These are phyloP conservation scores for Isatis lusitanica DNA, from an alignment of 441 rosid genomes.

Conservation along the genomic window DNA sequence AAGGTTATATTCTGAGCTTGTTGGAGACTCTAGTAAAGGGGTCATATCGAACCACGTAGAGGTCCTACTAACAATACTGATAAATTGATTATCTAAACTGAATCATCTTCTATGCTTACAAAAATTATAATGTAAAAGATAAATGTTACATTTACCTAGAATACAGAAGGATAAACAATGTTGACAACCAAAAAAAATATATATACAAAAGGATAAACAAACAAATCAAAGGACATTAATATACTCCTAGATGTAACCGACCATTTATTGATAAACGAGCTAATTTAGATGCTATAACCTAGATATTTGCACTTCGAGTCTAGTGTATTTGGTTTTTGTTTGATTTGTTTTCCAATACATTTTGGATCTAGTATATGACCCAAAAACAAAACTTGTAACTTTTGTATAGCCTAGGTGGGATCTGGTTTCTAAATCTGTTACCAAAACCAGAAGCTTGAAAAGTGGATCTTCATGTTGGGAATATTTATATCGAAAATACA, in stretches of 20 bases:
- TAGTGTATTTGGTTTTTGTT: not conserved
- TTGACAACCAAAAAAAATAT: not conserved
- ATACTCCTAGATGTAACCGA: not conserved
- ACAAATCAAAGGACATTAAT: not conserved
- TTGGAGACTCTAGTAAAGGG: too few relatives aligned
- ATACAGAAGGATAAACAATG: not conserved
- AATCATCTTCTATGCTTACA: too few relatives aligned
- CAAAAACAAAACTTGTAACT: not conserved
- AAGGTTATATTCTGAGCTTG: too few relatives aligned
- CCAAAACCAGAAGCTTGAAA: conserved; percentile 1
- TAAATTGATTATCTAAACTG: too few relatives aligned
- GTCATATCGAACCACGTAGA: too few relatives aligned
- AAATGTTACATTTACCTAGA: not conserved
- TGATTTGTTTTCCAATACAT: not conserved
- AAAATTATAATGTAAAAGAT: not conserved
- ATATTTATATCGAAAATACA: not conserved
- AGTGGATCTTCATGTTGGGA: conserved; percentile 16
- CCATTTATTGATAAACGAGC: not conserved
- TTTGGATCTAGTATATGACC: conserved; percentile 10
- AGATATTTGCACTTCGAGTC: not conserved
- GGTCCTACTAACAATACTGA: too few relatives aligned
- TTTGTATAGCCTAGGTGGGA: conserved; percentile 26
- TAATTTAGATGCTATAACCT: not conserved
- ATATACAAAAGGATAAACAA: not conserved
- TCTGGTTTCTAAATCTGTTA: conserved; percentile 13